Conservation (phyloP, 495 filamentous ascomycete species). For the Alectoria sarmentosa region DNA sequence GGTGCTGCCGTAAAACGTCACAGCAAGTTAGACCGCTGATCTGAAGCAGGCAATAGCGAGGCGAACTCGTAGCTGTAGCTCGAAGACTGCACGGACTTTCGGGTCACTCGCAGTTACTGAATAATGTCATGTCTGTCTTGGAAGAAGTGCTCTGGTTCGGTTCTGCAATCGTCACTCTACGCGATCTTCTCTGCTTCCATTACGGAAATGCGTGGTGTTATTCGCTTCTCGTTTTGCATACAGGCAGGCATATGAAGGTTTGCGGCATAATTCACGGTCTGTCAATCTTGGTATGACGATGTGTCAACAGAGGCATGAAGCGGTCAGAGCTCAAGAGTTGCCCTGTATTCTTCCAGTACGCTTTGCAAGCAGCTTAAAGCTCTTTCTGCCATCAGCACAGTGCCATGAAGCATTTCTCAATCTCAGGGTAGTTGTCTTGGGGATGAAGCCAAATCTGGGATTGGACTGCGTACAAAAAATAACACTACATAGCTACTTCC, state of each 20-base stretch:
- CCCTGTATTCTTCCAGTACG: not conserved
- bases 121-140: not conserved
- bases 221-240: not conserved
- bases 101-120: not conserved
- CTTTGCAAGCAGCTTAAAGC: not conserved
- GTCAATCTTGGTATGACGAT: not conserved
- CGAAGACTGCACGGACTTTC: not conserved
- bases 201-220: not conserved
- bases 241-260: not conserved
- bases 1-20: not conserved
- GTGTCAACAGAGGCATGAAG: not conserved
- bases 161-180: not conserved
- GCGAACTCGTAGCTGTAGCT: too few species aligned
- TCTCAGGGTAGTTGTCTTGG: not conserved
- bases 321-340: not conserved
- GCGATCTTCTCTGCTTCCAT: not conserved
- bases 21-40: not conserved
- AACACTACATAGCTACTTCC: too few species aligned
- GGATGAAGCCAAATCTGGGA: not conserved
- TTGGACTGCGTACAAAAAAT: not conserved
- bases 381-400: not conserved
- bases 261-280: not conserved
- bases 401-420: not conserved
- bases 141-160: not conserved
- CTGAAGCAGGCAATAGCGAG: not conserved